phyloP scores from a whole-genome alignment of 768 basidiomycete genomes.

The Mycena rosella region DNA sequence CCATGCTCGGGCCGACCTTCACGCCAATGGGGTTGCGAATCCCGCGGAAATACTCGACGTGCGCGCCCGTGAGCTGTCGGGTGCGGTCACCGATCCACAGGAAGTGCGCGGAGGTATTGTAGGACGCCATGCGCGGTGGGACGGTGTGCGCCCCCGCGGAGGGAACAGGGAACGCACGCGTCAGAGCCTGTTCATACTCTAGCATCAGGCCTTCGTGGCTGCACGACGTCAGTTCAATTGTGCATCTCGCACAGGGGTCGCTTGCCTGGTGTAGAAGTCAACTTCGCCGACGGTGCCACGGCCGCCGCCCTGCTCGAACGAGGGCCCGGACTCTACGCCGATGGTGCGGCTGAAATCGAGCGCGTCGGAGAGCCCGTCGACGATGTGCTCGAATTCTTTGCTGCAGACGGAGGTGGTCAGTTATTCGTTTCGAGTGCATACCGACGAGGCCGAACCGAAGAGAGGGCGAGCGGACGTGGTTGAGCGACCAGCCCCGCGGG shows the following conservation, averaged over 20 bases:
- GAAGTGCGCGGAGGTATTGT: constrained; percentile 95
- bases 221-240: neutral
- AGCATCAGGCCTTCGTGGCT: constrained; percentile 96
- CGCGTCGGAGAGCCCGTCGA: constrained; percentile 88
- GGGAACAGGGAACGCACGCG: constrained; percentile 71
- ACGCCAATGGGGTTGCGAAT: constrained; percentile 95
- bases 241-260: neutral
- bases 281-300: constrained; percentile 85
- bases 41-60: constrained; percentile 95
- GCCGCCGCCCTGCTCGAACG: constrained; percentile 81
- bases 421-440: neutral
- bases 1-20: constrained; percentile 95
- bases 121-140: constrained; percentile 59
- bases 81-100: constrained; percentile 99
- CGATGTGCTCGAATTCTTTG: constrained; percentile 87
- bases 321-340: constrained; percentile 71
- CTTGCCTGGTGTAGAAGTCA: constrained; percentile 92
- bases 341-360: constrained; percentile 94
- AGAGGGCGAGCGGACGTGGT: constrained; percentile 88
- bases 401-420: constrained; percentile 49
- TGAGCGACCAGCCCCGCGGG: constrained; percentile 92
- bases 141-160: constrained; percentile 29
- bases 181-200: constrained; percentile 92
- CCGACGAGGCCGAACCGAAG: constrained; percentile 64
- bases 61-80: constrained; percentile 90